Conservation (phyloP, 805 yeast species). For the Lipomyces starkeyi region DNA sequence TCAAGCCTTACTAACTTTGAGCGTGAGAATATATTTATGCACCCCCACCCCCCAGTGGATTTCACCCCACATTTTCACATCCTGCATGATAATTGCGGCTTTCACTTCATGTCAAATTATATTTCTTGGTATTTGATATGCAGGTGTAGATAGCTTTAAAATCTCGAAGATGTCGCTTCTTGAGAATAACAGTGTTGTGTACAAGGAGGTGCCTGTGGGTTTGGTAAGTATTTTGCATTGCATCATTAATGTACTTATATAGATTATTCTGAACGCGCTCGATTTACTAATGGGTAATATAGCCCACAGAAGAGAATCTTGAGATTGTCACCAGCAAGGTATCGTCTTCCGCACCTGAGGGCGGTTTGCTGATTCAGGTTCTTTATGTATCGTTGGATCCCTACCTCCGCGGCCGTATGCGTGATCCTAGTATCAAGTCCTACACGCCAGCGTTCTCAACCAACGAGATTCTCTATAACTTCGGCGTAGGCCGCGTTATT, state of each 20-base stretch:
- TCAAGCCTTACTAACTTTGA: too few species aligned
- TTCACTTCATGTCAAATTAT: too few species aligned
- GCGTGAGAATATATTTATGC: too few species aligned
- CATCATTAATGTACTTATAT: neutral
- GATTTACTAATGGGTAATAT: neutral
- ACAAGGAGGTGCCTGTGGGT: neutral
- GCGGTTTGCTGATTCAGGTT: conserved; percentile 54
- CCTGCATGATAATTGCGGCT: too few species aligned
- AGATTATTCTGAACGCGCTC: neutral
- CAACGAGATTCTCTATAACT: conserved; percentile 44
- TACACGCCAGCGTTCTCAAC: conserved; percentile 26
- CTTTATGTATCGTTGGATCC: conserved; percentile 64
- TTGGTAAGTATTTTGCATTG: neutral
- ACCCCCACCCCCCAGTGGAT: too few species aligned
- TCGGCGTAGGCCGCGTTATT: conserved; percentile 58
- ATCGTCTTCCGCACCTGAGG: conserved; percentile 34
- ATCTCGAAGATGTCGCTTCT: neutral
- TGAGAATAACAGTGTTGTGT: neutral
- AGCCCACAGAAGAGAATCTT: conserved; percentile 17
- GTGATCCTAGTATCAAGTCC: conserved; percentile 41
- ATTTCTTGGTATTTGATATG: neutral
- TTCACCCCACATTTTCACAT: too few species aligned
- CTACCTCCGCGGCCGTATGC: conserved; percentile 64
- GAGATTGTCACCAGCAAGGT: conserved; percentile 9
- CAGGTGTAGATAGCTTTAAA: neutral